Evolutionary conservation across 192 early-diverging fungal genomes (phyloP).

Genomic region (Rhizoclosmatium globosum): DNA sequence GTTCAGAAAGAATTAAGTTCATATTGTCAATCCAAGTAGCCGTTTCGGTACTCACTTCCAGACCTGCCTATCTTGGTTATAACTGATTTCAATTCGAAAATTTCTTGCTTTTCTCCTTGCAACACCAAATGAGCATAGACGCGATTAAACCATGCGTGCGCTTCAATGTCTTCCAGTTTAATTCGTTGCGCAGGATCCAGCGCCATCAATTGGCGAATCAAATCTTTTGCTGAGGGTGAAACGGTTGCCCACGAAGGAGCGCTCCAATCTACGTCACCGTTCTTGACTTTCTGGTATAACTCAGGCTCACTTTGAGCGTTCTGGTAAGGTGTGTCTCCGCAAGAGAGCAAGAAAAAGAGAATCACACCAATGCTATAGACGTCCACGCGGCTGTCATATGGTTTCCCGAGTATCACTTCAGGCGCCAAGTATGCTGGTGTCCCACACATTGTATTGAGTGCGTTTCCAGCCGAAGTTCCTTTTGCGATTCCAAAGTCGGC

Average conservation of each 20-base stretch:
- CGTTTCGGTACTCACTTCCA: background rate
- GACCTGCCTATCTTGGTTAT: background rate
- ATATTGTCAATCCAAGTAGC: background rate
- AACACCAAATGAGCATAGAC: background rate
- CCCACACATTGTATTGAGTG: constrained; percentile 31
- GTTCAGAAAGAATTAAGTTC: background rate
- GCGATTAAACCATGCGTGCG: constrained; percentile 39
- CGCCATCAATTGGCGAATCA: constrained; percentile 39
- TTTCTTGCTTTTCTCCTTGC: background rate
- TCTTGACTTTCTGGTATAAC: constrained; percentile 30
- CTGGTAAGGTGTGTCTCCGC: constrained; percentile 30
- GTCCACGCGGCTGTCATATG: constrained; percentile 49
- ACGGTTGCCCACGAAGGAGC: constrained; percentile 25
- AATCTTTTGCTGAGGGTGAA: constrained; percentile 25
- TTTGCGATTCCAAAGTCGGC: constrained; percentile 50
- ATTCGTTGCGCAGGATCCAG: constrained; percentile 36
- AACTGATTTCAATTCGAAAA: background rate
- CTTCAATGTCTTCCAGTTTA: constrained; percentile 30
- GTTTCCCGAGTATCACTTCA: constrained; percentile 32
- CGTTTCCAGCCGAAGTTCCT: constrained; percentile 36
- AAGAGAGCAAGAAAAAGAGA: constrained; percentile 49
- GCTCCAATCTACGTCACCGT: constrained; percentile 38
- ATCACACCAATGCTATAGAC: constrained; percentile 53
- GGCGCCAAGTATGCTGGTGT: constrained; percentile 40
- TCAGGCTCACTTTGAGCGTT: background rate